phyloP scores from a whole-genome alignment of 2,329 filamentous ascomycete genomes.

The Didymella keratinophila region DNA sequence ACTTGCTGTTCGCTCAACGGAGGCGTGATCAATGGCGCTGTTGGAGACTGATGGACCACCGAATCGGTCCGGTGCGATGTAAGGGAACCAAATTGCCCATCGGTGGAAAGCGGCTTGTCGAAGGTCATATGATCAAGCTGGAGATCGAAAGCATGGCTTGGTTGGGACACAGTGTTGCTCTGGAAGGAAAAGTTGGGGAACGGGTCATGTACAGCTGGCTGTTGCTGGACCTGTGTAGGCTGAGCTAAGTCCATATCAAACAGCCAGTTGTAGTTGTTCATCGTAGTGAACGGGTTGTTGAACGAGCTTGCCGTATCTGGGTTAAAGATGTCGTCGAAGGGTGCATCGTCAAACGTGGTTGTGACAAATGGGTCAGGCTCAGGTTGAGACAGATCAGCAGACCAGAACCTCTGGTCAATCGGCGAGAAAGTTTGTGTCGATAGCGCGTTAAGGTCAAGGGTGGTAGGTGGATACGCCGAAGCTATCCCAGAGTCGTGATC shows the following conservation, averaged over 20 bases:
- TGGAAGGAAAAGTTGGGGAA: slow-evolving; percentile 34
- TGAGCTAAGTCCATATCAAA: slow-evolving; percentile 59
- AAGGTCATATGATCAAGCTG: slow-evolving; percentile 36
- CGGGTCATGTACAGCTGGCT: slow-evolving; percentile 20
- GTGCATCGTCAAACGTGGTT: slow-evolving; percentile 42
- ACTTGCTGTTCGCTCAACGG: slow-evolving; percentile 26
- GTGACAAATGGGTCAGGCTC: slow-evolving; percentile 35
- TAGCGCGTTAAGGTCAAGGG: slow-evolving; percentile 29
- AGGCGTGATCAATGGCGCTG: slow-evolving; percentile 30
- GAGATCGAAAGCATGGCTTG: slow-evolving; percentile 34
- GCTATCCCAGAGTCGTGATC: slow-evolving; percentile 41
- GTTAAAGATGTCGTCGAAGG: slow-evolving; percentile 65
- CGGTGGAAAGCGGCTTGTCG: slow-evolving; percentile 33
- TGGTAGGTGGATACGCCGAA: slow-evolving; percentile 28
- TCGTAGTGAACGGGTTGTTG: slow-evolving; percentile 71
- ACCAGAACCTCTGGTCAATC: slow-evolving; percentile 45
- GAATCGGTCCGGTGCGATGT: slow-evolving; percentile 34
- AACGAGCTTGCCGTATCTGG: slow-evolving; percentile 70
- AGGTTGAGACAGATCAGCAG: slow-evolving; percentile 39
- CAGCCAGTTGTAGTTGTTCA: slow-evolving; percentile 69
- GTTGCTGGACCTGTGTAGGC: slow-evolving; percentile 27
- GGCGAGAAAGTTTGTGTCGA: slow-evolving; percentile 36
- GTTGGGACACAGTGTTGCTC: slow-evolving; percentile 26
- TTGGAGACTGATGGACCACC: slow-evolving; percentile 29
- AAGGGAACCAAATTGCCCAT: slow-evolving; percentile 32